Evolutionary conservation across 305 asterid species (phyloP).

Genomic region (Andrographis paniculata): DNA sequence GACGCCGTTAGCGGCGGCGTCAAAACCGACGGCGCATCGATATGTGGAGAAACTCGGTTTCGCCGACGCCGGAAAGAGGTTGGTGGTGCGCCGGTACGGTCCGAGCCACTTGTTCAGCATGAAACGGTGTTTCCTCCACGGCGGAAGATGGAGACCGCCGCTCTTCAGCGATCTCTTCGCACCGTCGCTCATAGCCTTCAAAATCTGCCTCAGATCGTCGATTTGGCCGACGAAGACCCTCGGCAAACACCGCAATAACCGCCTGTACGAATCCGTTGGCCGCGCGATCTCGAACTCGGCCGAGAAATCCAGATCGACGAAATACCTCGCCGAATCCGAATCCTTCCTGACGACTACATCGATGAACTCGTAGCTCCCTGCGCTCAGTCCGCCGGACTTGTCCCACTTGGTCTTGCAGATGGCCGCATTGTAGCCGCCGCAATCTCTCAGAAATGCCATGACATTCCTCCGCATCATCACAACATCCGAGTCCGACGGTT

Average conservation of each 20-base stretch:
- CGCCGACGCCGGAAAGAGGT: constrained; percentile 24
- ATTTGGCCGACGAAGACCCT: constrained; percentile 41
- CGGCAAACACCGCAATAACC: constrained; percentile 36
- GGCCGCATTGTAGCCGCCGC: constrained; percentile 73
- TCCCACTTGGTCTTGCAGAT: constrained; percentile 75
- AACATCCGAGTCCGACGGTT: constrained; percentile 18
- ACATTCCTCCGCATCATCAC: constrained; percentile 37
- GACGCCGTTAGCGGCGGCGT: constrained; percentile 34
- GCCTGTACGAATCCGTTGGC: constrained; percentile 38
- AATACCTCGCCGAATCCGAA: constrained; percentile 29
- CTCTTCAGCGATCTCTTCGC: constrained; percentile 56
- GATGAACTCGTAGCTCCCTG: constrained; percentile 68
- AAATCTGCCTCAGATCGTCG: constrained; percentile 44
- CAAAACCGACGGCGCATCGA: constrained; percentile 71
- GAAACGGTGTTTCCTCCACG: constrained; percentile 84
- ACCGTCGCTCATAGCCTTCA: constrained; percentile 45
- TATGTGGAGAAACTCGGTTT: constrained; percentile 22
- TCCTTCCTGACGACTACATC: constrained; percentile 42
- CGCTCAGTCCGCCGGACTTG: constrained; percentile 55
- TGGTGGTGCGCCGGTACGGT: constrained; percentile 49
- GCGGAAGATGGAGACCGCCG: constrained; percentile 56
- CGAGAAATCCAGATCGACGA: constrained; percentile 59
- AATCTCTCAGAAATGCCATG: constrained; percentile 52
- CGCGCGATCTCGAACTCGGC: constrained; percentile 79
- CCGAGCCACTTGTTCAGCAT: constrained; percentile 83